A percentile compares a stretch with the other conserved stretches of the same genome.
Evolutionary conservation across 106 monocot genomes (phyloP).

Genomic region (Dioscorea dumetorum): DNA sequence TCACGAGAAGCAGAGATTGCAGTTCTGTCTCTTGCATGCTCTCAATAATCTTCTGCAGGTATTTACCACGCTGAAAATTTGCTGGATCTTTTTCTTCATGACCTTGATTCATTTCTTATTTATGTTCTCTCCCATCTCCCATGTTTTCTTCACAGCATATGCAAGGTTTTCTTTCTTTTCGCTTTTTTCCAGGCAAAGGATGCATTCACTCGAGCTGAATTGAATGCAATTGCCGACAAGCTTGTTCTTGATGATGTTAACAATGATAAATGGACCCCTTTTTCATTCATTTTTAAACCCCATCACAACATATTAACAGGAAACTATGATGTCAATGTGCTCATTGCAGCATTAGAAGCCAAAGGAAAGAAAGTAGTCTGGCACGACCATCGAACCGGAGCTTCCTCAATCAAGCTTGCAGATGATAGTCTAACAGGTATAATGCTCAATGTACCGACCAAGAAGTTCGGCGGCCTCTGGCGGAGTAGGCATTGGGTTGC

Average conservation of each 20-base stretch:
- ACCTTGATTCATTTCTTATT: too few species aligned
- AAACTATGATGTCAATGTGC: slow-evolving; percentile 95
- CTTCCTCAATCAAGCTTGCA: slow-evolving; percentile 47
- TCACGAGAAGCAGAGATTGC: slow-evolving; percentile 82
- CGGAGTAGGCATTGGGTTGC: slow-evolving; percentile 77
- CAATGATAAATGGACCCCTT: slow-evolving; percentile 50
- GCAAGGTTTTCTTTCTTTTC: too few species aligned
- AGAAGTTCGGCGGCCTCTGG: slow-evolving; percentile 67
- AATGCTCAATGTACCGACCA: slow-evolving; percentile 60
- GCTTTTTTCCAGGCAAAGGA: slow-evolving; percentile 42
- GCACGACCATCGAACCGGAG: slow-evolving; percentile 76
- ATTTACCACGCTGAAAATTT: neutral
- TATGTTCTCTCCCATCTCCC: neutral
- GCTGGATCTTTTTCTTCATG: neutral
- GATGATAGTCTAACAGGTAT: slow-evolving; percentile 53
- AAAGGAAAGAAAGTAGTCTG: slow-evolving; percentile 57
- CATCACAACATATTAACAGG: slow-evolving; percentile 81
- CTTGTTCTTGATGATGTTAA: slow-evolving; percentile 47
- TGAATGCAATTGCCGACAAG: slow-evolving; percentile 68
- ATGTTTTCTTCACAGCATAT: too few species aligned
- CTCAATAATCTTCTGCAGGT: slow-evolving; percentile 94
- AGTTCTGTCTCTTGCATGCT: slow-evolving; percentile 82
- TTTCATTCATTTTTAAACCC: slow-evolving; percentile 65
- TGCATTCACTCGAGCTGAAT: slow-evolving; percentile 59
- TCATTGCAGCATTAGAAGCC: slow-evolving; percentile 65